phyloP scores from a whole-genome alignment of 352 stramenopile genomes.

The Globisporangium rhizosaccharum region DNA sequence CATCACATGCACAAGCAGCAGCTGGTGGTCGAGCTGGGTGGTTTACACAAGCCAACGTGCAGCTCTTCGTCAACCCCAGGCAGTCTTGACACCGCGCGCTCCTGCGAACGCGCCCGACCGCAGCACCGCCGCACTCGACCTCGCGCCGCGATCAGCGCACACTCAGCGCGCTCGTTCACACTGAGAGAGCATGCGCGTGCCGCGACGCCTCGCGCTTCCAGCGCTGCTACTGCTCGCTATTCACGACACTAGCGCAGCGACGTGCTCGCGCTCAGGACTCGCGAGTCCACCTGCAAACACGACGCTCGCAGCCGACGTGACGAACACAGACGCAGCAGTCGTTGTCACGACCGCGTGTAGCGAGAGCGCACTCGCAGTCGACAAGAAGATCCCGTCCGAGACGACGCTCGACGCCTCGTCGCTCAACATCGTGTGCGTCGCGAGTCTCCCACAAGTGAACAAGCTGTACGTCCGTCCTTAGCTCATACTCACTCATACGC shows the following conservation, averaged over 20 bases:
- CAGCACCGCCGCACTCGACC: too few species aligned
- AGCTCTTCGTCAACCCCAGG: too few species aligned
- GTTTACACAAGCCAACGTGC: too few species aligned
- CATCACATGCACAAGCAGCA: too few species aligned
- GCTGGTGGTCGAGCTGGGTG: too few species aligned
- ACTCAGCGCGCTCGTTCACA: too few species aligned
- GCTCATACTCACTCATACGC: too few species aligned
- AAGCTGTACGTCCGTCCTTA: constrained; percentile 7
- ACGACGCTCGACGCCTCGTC: constrained; percentile 6
- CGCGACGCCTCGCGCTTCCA: too few species aligned
- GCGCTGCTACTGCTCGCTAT: background rate
- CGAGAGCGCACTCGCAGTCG: constrained; percentile 6
- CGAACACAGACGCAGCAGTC: constrained; percentile 6
- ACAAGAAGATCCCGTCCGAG: constrained; percentile 5
- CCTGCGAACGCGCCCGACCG: too few species aligned
- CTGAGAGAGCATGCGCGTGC: too few species aligned
- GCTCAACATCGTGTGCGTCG: constrained; percentile 10
- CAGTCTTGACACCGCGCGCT: too few species aligned
- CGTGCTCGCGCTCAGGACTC: constrained; percentile 10
- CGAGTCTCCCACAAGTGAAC: constrained; percentile 14
- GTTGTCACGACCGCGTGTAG: constrained; percentile 10
- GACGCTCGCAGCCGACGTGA: constrained; percentile 3
- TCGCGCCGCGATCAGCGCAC: too few species aligned
- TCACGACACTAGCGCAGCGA: background rate
- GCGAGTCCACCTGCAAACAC: constrained; percentile 7